These are phyloP conservation scores for Halophytophthora batemanensis DNA, from an alignment of 352 stramenopile genomes.

Conservation along the genomic window DNA sequence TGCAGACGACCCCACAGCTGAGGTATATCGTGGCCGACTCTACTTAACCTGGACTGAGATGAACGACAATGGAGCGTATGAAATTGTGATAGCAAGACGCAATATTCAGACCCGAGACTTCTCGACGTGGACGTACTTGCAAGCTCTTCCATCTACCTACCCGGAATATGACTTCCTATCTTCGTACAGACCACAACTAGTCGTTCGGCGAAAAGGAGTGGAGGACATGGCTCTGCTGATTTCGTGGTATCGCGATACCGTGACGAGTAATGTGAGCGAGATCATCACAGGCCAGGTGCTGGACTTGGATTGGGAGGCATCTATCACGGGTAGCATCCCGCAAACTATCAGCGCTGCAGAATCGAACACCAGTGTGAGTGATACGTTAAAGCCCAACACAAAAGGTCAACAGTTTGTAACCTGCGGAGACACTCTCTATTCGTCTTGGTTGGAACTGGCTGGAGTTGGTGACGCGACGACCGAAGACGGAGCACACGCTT, in stretches of 20 bases:
- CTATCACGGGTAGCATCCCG: slow-evolving; percentile 27
- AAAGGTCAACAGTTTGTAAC: slow-evolving; percentile 26
- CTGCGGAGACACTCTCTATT: slow-evolving; percentile 39
- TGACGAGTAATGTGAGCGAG: slow-evolving; percentile 35
- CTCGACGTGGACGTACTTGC: slow-evolving; percentile 53
- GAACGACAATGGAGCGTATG: slow-evolving; percentile 30
- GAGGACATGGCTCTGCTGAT: slow-evolving; percentile 50
- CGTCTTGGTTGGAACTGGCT: slow-evolving; percentile 42
- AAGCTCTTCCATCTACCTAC: slow-evolving; percentile 23
- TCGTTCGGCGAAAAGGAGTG: slow-evolving; percentile 42
- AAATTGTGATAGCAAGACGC: slow-evolving; percentile 43
- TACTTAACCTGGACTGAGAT: slow-evolving; percentile 63
- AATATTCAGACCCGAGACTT: slow-evolving; percentile 54
- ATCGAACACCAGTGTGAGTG: slow-evolving; percentile 8
- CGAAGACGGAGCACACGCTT: slow-evolving; percentile 3
- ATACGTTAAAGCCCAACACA: slow-evolving; percentile 17
- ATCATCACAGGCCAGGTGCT: slow-evolving; percentile 43
- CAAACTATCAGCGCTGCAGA: slow-evolving; percentile 17
- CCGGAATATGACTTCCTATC: slow-evolving; percentile 38
- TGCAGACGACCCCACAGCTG: slow-evolving; percentile 33
- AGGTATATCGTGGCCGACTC: slow-evolving; percentile 52
- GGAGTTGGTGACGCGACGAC: not conserved
- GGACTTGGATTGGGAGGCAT: slow-evolving; percentile 42
- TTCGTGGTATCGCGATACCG: slow-evolving; percentile 56
- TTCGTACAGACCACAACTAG: slow-evolving; percentile 35